Evolutionary conservation across 805 yeast genomes (phyloP), one percentile per base, ranked within the genome.

Genomic region (Sugiyamaella smithiae): DNA sequence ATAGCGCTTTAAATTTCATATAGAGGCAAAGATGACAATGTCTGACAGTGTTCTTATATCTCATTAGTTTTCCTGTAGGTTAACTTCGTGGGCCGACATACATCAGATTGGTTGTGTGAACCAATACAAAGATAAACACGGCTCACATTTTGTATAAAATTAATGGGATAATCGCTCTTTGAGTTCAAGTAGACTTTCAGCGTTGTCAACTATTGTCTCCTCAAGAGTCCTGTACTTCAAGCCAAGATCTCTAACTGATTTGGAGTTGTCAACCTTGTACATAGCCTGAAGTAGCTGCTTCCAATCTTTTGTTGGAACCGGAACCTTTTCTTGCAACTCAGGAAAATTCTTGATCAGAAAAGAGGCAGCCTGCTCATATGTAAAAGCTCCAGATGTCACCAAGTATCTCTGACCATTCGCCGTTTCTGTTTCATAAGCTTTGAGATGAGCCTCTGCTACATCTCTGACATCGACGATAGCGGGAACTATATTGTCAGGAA

Each of bases 391-490:
- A 5, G 61, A 53, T 26, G 52, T 45, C 23, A 59, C 42, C 33
- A 63, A 58, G 49, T 57, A 58, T n/a, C 67, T 54, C 54, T 62
- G 56, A 49, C 53, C 51, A 12, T 56, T 50, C 9, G 52, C 45
- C 26, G 14, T 26, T 11, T 55, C 22, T 63, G 62, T 42, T 64
- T 48, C 47, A 49, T 77, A 68, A 3, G 83, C 80, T n/a, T 59
- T 55, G 11, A 78, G 55, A 58, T 82, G 86, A 4, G 82, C 80
- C 40, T 58, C 60, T 4, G 85, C 84, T 36, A 78, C 84, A 57
- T 82, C 85, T 57, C 84, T 71, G 6, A 81, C 85, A 61, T 81
- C 84, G 32, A 76, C 67, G 43, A 61, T 72, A 20, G 51, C 45
- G 11, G 43, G 43, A 31, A 20, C 19, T n/a, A 11, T 14, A 41